These are phyloP conservation scores for carrot (Daucus carota) DNA, from an alignment of 129 eudicot species.

Conservation along the genomic window DNA sequence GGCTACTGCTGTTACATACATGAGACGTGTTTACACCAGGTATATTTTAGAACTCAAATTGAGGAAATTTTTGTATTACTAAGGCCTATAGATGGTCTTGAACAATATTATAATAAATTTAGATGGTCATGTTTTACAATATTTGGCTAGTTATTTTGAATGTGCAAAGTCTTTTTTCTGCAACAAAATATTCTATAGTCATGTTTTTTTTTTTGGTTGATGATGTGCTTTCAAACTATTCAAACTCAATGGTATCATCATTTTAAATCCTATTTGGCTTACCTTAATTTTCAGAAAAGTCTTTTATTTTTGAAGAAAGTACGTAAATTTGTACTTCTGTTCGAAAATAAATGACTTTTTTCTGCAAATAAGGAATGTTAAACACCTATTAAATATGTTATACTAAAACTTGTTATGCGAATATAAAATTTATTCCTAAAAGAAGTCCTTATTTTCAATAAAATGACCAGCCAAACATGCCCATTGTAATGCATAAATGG, in stretches of 20 bases:
- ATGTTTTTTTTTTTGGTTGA: background rate
- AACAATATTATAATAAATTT: background rate
- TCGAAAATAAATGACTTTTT: no score
- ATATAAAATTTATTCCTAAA: no score
- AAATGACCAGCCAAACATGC: no score
- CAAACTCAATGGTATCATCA: background rate
- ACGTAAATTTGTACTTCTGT: no score
- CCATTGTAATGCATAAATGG: no score
- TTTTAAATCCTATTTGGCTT: background rate
- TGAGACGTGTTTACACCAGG: constrained; percentile 95
- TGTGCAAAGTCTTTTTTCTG: background rate
- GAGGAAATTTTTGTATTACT: background rate
- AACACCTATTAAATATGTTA: no score
- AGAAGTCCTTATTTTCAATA: no score
- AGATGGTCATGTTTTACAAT: background rate
- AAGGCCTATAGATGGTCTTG: background rate
- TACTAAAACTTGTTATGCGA: no score
- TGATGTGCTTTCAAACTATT: background rate
- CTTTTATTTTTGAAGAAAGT: no score
- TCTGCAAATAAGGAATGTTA: no score
- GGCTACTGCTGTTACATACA: constrained; percentile 94
- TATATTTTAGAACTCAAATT: constrained; percentile 7
- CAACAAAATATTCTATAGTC: background rate
- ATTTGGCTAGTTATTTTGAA: background rate
- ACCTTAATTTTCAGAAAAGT: no score